Percentiles rank a stretch among this genome's conserved stretches.
Evolutionary conservation across 2,329 filamentous ascomycete genomes (phyloP).

Genomic region (Triangularia setosa): DNA sequence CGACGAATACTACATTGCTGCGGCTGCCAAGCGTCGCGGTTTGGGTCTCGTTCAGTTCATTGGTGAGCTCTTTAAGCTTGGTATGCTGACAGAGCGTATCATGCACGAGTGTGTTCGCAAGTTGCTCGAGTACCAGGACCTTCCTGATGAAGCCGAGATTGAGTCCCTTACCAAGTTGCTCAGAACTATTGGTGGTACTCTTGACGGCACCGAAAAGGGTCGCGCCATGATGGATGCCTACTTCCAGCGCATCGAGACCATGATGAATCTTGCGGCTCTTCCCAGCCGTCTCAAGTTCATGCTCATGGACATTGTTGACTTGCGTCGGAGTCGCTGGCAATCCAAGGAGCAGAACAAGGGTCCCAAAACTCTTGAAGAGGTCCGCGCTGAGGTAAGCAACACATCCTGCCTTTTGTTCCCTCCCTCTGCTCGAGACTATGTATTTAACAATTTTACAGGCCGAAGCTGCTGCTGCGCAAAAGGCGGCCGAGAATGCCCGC

Average conservation of each 20-base stretch:
- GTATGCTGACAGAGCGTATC: conserved; percentile 97
- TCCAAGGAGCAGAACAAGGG: conserved; percentile 91
- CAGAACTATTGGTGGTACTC: conserved; percentile 82
- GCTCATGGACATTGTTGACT: conserved; percentile 89
- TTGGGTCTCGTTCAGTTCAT: conserved; percentile 99
- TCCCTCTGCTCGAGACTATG: not conserved
- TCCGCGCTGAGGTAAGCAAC: conserved; percentile 68
- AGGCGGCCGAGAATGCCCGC: conserved; percentile 67
- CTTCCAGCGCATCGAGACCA: conserved; percentile 81
- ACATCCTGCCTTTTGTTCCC: not conserved
- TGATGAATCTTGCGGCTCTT: conserved; percentile 75
- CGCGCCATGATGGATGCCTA: conserved; percentile 86
- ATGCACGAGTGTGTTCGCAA: conserved; percentile 99
- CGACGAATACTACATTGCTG: conserved; percentile 93
- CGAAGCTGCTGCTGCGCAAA: conserved; percentile 73
- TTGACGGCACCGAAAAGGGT: conserved; percentile 80
- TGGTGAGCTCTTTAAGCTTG: conserved; percentile 96
- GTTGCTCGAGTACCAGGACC: conserved; percentile 88
- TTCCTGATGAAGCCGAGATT: conserved; percentile 92
- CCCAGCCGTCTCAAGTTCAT: conserved; percentile 91
- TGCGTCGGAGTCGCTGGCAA: conserved; percentile 72
- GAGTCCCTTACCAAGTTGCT: conserved; percentile 93
- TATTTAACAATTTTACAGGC: conserved; percentile 40
- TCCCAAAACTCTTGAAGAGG: conserved; percentile 92
- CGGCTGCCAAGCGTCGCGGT: conserved; percentile 91